Evolutionary conservation across 495 filamentous ascomycete species (phyloP), one percentile per base, ranked within the genome.

Genomic region (Penicillium paxilli): DNA sequence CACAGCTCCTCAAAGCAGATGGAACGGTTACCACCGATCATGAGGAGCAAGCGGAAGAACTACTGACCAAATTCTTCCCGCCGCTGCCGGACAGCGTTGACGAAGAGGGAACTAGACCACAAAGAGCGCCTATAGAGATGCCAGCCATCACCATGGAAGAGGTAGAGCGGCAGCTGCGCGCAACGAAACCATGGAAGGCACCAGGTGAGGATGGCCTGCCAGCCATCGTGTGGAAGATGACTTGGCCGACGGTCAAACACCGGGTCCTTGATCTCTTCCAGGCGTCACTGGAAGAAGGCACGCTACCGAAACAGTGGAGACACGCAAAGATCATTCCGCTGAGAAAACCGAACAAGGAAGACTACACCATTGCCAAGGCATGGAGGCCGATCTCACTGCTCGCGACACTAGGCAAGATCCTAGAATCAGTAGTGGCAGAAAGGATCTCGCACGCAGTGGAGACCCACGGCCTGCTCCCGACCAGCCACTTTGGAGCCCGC

Each of bases 301-400:
- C 24, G 32, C 32, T 59, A 16, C 57, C 47, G 16, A 51, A 7
- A 30, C 44, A 55, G 42, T 59, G 48, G 52, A 47, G 57, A 55
- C 42, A 55, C 12, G 57, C 53, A 19, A 47, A 56, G 47, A 63
- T 58, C 23, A 53, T 65, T n/a, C 55, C 56, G 44, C 52, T 65
- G 10, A 56, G 40, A 33, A 65, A 65, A 17, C 50, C 55, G 25
- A 58, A 60, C n/a, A 66, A 65, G 25, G 58, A 57, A 17, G 32
- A 60, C 28, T 68, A 68, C 44, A 54, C 49, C 16, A 47, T 49
- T 25, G 55, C 60, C 0, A 68, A 66, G 45, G 45, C 51, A 20
- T 70, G 56, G 53, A 46, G 65, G 23, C 61, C 61, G 16, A 70
- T 72, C 1, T 66, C 69, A 14, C 58, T 71, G 4, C 54, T 69